These are phyloP conservation scores for Trypanosomatidae sp. DNA, from an alignment of 208 protist species.

Conservation along the genomic window DNA sequence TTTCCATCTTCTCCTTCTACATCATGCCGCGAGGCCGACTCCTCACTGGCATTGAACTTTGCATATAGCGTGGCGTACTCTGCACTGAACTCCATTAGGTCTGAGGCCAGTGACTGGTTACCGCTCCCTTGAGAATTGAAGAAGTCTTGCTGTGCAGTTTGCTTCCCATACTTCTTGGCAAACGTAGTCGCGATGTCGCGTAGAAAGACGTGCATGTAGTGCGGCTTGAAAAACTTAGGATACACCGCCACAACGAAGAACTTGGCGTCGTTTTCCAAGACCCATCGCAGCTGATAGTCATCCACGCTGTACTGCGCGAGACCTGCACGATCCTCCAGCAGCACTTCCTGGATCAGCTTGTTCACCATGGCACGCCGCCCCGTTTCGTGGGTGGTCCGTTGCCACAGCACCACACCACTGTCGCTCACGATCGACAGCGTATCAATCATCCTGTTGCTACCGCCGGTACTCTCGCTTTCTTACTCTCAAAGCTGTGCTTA, in stretches of 20 bases:
- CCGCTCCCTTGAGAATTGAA: not conserved
- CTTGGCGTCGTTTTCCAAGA: conserved; percentile 90
- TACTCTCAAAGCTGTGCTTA: not conserved
- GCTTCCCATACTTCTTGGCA: conserved; percentile 51
- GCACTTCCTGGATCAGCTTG: conserved; percentile 89
- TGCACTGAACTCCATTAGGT: conserved; percentile 51
- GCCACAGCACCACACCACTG: conserved; percentile 95
- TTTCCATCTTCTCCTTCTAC: conserved; percentile 13
- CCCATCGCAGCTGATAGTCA: conserved; percentile 93
- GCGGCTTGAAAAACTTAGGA: conserved; percentile 86
- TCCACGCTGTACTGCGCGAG: conserved; percentile 63
- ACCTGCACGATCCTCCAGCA: conserved; percentile 92
- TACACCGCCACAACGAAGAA: conserved; percentile 95
- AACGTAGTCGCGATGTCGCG: conserved; percentile 77
- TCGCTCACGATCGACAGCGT: conserved; percentile 92
- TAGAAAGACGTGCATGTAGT: conserved; percentile 91
- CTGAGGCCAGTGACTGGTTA: not conserved
- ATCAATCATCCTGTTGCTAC: conserved; percentile 90
- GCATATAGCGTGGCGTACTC: conserved; percentile 46
- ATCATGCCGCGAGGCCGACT: conserved; percentile 30
- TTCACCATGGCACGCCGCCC: conserved; percentile 89
- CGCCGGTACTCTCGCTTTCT: not conserved
- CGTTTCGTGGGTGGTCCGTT: conserved; percentile 46
- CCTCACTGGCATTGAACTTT: conserved; percentile 56
- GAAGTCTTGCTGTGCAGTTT: conserved; percentile 13